Evolutionary conservation across 2,329 filamentous ascomycete genomes (phyloP), one percentile per base, ranked within the genome.

Genomic region (Aureobasidium sp.): DNA sequence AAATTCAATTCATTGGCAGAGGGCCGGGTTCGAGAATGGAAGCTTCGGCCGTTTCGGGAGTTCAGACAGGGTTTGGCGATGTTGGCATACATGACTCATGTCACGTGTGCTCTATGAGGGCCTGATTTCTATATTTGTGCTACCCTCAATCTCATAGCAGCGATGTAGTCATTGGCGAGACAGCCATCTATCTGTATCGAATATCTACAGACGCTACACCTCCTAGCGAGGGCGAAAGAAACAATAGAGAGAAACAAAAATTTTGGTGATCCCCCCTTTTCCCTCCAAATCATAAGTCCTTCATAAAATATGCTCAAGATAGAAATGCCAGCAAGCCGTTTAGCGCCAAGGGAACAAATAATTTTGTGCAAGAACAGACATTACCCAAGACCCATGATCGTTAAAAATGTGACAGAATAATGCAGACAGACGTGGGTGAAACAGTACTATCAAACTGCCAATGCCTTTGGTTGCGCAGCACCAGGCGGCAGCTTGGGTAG

Each of bases 401-500:
- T 44, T 31, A 34, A 36, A 15, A n/a, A 27, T 27, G 27, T 22
- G 48, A 39, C 29, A 31, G 22, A 37, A 25, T 14, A 3, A 29
- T 22, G 22, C 5, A 29, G 20, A 22, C n/a, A 5, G 34, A 17
- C 20, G 14, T 6, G 29, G 17, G 29, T 44, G n/a, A 20, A 48
- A 48, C 12, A 17, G 41, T 17, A 44, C 4, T 20, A 48, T 58
- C 39, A 48, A 20, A 58, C 42, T 39, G 41, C 55, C 22, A 48
- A 12, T 25, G 55, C 55, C 34, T 47, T 58, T 27, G 27, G 27
- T 25, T 56, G 39, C 52, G 31, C 31, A 12, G 55, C 45, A 39
- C 57, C 57, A 22, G 63, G 41, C 62, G 75, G 75, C 41, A 72
- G 72, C 12, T 70, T 64, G n/a, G 78, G 78, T 25, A 79, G 66